These are phyloP conservation scores for Yamadazyma insecticola DNA, from an alignment of 805 yeast genomes.

Conservation along the genomic window DNA sequence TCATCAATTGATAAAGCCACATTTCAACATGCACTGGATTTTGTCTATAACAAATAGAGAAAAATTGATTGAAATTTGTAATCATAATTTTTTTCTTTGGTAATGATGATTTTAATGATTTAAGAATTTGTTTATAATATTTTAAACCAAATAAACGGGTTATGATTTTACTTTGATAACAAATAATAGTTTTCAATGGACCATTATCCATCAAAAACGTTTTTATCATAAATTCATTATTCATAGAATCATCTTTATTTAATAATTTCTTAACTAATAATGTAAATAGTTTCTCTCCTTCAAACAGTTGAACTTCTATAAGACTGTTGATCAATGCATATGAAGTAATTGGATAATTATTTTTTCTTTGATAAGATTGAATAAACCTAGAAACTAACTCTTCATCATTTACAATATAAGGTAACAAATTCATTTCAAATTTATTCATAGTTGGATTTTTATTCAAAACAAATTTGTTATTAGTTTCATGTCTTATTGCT, in stretches of 20 bases:
- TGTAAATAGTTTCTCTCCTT: constrained; percentile 11
- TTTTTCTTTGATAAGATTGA: constrained; percentile 3
- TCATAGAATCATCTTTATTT: constrained; percentile 3
- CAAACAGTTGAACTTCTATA: constrained; percentile 10
- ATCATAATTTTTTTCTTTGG: constrained; percentile 3
- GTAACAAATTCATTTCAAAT: constrained; percentile 9
- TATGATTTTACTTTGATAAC: constrained; percentile 7
- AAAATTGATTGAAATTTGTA: constrained; percentile 6
- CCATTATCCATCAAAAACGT: constrained; percentile 6
- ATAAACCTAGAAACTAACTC: constrained; percentile 5
- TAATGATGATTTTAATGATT: background rate
- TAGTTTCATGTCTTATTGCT: constrained; percentile 3
- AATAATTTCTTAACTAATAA: constrained; percentile 10
- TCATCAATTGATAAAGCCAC: constrained; percentile 5
- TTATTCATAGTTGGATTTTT: constrained; percentile 4
- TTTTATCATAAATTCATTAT: constrained; percentile 4
- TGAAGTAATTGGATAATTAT: constrained; percentile 2
- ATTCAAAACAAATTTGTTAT: constrained; percentile 7
- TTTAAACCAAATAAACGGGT: constrained; percentile 1
- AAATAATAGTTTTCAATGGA: constrained; percentile 10
- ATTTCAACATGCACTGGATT: background rate
- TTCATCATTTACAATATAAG: constrained; percentile 9
- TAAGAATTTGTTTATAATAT: background rate
- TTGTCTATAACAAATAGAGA: constrained; percentile 5
- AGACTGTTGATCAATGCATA: constrained; percentile 6